Base-by-base conservation (phyloP, 106 monocot genomes). In the Acorus calamus region DNA sequence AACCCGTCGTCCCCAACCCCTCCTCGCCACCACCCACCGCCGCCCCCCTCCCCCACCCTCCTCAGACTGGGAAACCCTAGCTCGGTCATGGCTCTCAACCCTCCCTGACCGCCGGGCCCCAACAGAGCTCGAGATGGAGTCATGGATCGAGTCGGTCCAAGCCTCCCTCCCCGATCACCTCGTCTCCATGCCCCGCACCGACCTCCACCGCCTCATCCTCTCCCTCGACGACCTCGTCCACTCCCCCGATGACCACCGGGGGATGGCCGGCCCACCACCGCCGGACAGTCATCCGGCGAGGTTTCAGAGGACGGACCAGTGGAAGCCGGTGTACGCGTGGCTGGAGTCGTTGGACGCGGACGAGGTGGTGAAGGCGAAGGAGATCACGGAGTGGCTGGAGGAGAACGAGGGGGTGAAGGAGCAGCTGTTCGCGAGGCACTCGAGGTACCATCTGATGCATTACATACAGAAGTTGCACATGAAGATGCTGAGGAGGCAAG, bases 231-330 rank as follows among this genome's bases (percentile, higher is more conserved):
- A 50, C 9, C 3, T 11, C 6, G 14, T 52, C 13, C 41, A 6
- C 11, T 13, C 11, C 7, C 48, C 53, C 46, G 56, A 47, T 53
- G 71, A 61, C 71, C 70, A 52, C 47, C 61, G 42, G 3, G 46
- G 6, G 28, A 0, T 12, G 47, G 14, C 57, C 0, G 28, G 28
- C 1, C 6, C 6, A 3, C 47, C 68, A 49, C 6, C 56, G 47
- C 47, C 56, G 12, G 28, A 28, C 46, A 11, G 48, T 11, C 42
- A 14, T 41, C 46, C 47, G 62, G 48, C 3, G 63, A 50, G 83
- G 67, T 85, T 86, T 70, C 86, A 86, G 77, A 77, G 89, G 13
- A 83, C 86, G 59, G 80, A 86, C 64, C 75, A 80, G 4, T 90
- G 89, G 89, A 74, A 60, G 7, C 89, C 89, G 4, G 86, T 76